A percentile compares a stretch with the other conserved stretches of the same genome.
phyloP scores from a whole-genome alignment of 441 rosid species.

The Gossypium trilobum region DNA sequence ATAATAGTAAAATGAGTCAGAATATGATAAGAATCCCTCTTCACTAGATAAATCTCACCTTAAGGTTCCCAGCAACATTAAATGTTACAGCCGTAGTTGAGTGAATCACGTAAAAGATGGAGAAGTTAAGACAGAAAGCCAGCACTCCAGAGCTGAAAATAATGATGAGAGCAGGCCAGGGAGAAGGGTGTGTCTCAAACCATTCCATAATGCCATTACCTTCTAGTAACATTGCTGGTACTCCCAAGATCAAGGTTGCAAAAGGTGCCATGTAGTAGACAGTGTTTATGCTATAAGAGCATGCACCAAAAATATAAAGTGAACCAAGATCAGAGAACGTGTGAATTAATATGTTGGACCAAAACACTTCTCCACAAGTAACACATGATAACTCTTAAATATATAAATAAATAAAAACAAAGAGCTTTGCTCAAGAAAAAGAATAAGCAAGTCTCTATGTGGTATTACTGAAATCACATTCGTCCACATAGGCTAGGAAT shows the following conservation, averaged over 20 bases:
- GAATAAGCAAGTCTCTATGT: background rate
- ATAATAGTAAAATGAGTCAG: background rate
- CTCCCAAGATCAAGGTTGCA: conserved; percentile 84
- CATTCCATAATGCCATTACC: conserved; percentile 71
- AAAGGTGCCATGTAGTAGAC: conserved; percentile 99
- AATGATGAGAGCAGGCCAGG: conserved; percentile 54
- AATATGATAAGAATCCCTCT: conserved; percentile 6
- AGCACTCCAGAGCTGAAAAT: conserved; percentile 82
- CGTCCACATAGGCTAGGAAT: background rate
- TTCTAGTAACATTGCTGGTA: conserved; percentile 82
- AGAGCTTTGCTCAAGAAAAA: background rate
- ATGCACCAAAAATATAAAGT: conserved; percentile 8
- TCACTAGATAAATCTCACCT: conserved; percentile 43
- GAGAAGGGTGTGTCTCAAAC: conserved; percentile 52
- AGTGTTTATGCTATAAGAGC: conserved; percentile 66
- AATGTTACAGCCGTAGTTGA: conserved; percentile 99
- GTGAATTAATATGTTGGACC: background rate
- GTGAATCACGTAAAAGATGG: conserved; percentile 95
- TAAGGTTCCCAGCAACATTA: conserved; percentile 95
- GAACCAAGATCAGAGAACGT: conserved; percentile 15
- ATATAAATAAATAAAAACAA: background rate
- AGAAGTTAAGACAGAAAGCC: conserved; percentile 95
- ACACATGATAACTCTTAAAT: background rate
- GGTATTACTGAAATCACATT: background rate
- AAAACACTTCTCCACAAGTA: background rate